A percentile compares a stretch with the other conserved stretches of the same genome.
Conservation (phyloP, 495 filamentous ascomycete genomes). For the Penicillium crystallinum region DNA sequence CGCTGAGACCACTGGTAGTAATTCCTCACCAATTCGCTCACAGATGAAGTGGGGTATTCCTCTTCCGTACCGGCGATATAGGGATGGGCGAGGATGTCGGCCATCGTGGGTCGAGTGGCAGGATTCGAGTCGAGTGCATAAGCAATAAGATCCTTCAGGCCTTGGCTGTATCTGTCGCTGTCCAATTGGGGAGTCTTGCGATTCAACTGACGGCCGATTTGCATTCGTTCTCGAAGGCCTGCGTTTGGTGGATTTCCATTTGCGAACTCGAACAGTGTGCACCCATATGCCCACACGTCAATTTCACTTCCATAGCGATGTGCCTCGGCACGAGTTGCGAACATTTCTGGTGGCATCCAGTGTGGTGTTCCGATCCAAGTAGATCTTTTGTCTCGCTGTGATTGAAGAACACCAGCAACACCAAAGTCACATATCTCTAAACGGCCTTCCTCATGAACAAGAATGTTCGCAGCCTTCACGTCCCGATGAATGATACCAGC, state of each 20-base stretch:
- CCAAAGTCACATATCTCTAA: slow-evolving; percentile 96
- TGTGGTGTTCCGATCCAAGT: slow-evolving; percentile 93
- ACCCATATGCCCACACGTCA: slow-evolving; percentile 94
- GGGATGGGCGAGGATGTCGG: slow-evolving; percentile 41
- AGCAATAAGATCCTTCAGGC: slow-evolving; percentile 69
- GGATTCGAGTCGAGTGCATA: slow-evolving; percentile 77
- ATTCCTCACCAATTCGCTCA: slow-evolving; percentile 68
- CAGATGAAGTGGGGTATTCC: slow-evolving; percentile 61
- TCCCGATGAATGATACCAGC: slow-evolving; percentile 94
- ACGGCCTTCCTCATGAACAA: slow-evolving; percentile 80
- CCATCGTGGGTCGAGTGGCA: slow-evolving; percentile 61
- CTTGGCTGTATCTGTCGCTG: slow-evolving; percentile 65
- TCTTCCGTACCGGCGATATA: slow-evolving; percentile 55
- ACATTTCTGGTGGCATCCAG: slow-evolving; percentile 95
- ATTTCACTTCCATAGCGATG: slow-evolving; percentile 63
- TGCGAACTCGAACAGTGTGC: slow-evolving; percentile 86
- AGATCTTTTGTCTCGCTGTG: slow-evolving; percentile 74
- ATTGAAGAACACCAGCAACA: slow-evolving; percentile 82
- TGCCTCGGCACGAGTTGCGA: slow-evolving; percentile 38
- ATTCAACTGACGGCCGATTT: slow-evolving; percentile 60
- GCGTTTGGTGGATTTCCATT: slow-evolving; percentile 75
- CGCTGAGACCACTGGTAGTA: slow-evolving; percentile 83
- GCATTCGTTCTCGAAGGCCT: slow-evolving; percentile 41
- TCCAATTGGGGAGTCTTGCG: slow-evolving; percentile 62
- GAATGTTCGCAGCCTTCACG: slow-evolving; percentile 89